Evolutionary conservation across 495 filamentous ascomycete genomes (phyloP).

Genomic region (Talaromyces thailandensis): DNA sequence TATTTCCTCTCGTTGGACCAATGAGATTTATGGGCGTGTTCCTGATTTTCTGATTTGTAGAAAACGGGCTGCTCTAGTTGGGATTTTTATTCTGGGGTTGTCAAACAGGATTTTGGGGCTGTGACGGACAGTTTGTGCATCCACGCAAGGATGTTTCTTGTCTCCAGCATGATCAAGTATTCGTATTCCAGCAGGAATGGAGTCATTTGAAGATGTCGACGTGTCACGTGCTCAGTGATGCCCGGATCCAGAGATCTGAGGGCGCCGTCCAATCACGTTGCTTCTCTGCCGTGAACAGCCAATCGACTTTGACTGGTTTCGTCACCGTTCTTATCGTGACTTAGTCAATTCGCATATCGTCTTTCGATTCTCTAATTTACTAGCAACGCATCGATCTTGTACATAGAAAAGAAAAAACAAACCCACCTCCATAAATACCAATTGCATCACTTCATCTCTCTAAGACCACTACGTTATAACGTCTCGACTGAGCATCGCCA

Average conservation of each 20-base stretch:
- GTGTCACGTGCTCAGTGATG: neutral
- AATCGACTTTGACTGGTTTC: neutral
- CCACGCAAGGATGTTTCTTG: neutral
- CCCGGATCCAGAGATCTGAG: neutral
- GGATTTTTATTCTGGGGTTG: neutral
- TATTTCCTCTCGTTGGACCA: neutral
- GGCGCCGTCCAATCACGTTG: neutral
- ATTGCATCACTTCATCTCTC: constrained; percentile 3
- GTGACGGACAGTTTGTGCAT: neutral
- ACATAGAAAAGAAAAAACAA: neutral
- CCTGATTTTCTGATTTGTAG: neutral
- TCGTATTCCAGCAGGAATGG: neutral
- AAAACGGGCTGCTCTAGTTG: neutral
- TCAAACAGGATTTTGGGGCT: neutral
- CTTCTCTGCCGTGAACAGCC: neutral
- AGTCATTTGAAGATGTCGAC: neutral
- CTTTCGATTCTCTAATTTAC: too few relatives aligned
- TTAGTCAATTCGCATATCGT: too few relatives aligned
- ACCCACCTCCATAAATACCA: too few relatives aligned
- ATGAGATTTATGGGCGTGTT: neutral
- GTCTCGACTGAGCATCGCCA: constrained; percentile 7
- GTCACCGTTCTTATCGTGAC: neutral
- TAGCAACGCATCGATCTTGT: neutral
- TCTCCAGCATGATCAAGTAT: neutral
- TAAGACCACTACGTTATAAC: neutral